Evolutionary conservation across 2,329 filamentous ascomycete genomes (phyloP).

Genomic region (Aspergillus sp.): DNA sequence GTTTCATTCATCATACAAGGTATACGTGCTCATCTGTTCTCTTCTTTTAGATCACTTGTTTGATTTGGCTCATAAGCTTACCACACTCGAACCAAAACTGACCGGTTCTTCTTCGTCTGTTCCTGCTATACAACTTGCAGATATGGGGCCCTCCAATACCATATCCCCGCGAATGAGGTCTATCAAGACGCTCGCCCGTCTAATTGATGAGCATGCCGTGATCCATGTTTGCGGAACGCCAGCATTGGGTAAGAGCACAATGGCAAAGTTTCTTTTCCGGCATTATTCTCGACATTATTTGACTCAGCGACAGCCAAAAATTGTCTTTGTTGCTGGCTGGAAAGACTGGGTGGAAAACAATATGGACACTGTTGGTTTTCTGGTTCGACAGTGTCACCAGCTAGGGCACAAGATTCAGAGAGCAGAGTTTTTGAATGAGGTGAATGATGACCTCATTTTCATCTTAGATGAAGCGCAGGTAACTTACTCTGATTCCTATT

Average conservation of each 20-base stretch:
- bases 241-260: constrained; percentile 5
- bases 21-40: background rate
- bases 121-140: background rate
- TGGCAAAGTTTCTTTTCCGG: constrained; percentile 5
- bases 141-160: background rate
- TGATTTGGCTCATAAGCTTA: background rate
- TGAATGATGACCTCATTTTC: constrained; percentile 3
- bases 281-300: background rate
- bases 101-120: background rate
- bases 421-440: background rate
- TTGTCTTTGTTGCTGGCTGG: background rate
- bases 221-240: constrained; percentile 6
- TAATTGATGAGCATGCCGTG: constrained; percentile 4
- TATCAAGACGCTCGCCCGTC: constrained; percentile 2
- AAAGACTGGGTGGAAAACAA: background rate
- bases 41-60: background rate
- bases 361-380: background rate
- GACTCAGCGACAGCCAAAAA: background rate
- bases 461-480: constrained; percentile 8
- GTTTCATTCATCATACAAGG: background rate
- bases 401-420: background rate
- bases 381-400: background rate
- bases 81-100: background rate
- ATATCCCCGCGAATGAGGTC: background rate
- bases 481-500: constrained; percentile 2